Conservation (phyloP, 768 basidiomycete genomes). For the Panus rudis region DNA sequence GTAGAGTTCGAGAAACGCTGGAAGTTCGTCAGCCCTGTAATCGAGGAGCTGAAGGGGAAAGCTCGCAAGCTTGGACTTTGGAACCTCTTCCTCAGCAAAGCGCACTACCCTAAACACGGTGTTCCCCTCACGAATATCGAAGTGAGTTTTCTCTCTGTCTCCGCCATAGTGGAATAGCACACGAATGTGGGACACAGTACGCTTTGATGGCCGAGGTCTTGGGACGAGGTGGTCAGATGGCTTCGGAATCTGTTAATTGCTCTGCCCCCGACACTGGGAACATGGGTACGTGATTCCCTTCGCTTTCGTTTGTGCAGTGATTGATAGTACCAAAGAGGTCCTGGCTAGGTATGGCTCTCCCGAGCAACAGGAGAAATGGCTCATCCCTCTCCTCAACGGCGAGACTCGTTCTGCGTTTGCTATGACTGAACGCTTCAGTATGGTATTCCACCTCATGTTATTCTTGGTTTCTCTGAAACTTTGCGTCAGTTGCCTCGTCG, state of each 20-base stretch:
- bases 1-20: conserved; percentile 67
- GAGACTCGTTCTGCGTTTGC: conserved; percentile 92
- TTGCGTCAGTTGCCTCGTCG: conserved; percentile 69
- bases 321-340: conserved; percentile 57
- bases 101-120: conserved; percentile 85
- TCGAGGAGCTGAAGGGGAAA: conserved; percentile 80
- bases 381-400: conserved; percentile 81
- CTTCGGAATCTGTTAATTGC: conserved; percentile 87
- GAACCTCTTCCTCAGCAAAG: conserved; percentile 95
- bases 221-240: conserved; percentile 75
- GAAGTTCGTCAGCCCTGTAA: conserved; percentile 75
- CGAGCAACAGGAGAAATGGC: conserved; percentile 88
- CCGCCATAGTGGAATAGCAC: background rate
- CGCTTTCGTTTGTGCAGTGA: background rate
- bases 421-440: conserved; percentile 94
- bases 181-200: conserved; percentile 46
- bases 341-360: conserved; percentile 89
- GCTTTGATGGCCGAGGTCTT: conserved; percentile 96
- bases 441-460: background rate
- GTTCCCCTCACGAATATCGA: conserved; percentile 91
- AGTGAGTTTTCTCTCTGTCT: conserved; percentile 34
- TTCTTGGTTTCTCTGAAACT: conserved; percentile 8
- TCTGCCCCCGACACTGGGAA: conserved; percentile 97
- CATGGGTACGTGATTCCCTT: conserved; percentile 62
- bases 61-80: conserved; percentile 88